Evolutionary conservation across 1,284 basidiomycete species (phyloP).

Genomic region (Cryptococcus depauperatus): DNA sequence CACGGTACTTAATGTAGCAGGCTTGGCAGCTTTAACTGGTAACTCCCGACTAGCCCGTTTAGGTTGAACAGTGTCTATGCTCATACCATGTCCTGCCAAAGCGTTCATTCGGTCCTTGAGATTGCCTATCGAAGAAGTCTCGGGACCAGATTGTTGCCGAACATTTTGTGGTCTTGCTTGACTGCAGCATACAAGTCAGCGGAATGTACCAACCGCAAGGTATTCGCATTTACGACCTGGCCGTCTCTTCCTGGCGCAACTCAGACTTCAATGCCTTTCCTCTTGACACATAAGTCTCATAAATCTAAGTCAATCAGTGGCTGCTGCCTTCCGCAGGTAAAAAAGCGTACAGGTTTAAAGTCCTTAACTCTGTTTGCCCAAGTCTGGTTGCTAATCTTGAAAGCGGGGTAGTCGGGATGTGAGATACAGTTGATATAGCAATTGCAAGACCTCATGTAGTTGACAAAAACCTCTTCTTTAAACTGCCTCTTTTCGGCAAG

Average conservation of each 20-base stretch:
- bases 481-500: constrained; percentile 29
- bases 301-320: not conserved
- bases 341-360: constrained; percentile 33
- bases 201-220: too few relatives aligned
- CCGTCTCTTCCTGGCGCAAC: constrained; percentile 14
- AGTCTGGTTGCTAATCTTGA: constrained; percentile 23
- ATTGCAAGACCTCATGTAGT: constrained; percentile 29
- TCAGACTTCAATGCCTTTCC: constrained; percentile 34
- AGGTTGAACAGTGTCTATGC: constrained; percentile 22
- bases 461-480: constrained; percentile 38
- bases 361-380: constrained; percentile 31
- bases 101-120: constrained; percentile 45
- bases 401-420: constrained; percentile 24
- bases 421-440: constrained; percentile 22
- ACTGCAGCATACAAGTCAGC: too few relatives aligned
- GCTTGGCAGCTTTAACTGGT: not conserved
- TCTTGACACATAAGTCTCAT: constrained; percentile 27
- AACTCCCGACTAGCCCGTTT: constrained; percentile 33
- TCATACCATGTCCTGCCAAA: constrained; percentile 41
- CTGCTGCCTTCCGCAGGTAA: not conserved
- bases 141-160: constrained; percentile 16
- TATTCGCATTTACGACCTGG: too few relatives aligned
- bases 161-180: too few relatives aligned
- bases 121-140: constrained; percentile 30
- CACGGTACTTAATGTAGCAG: constrained; percentile 3